phyloP scores from a whole-genome alignment of 148 eudicot genomes.

The Nepenthes gracilis region DNA sequence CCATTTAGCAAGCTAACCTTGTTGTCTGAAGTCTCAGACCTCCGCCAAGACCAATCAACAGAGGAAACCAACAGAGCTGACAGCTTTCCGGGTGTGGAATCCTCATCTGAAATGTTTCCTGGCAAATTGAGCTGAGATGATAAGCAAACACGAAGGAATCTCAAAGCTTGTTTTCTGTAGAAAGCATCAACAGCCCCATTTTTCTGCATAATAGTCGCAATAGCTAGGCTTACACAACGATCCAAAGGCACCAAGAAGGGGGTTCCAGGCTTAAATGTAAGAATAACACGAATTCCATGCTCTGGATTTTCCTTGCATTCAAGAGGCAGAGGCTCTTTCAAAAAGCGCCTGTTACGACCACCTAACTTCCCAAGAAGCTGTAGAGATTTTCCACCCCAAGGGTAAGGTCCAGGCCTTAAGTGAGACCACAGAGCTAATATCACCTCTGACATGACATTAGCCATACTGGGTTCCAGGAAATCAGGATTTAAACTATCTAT shows the following conservation, averaged over 20 bases:
- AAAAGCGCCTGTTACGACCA: conserved; percentile 92
- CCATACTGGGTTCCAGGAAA: conserved; percentile 98
- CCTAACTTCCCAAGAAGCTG: conserved; percentile 98
- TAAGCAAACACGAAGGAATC: conserved; percentile 81
- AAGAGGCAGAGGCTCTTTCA: conserved; percentile 92
- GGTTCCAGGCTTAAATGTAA: conserved; percentile 92
- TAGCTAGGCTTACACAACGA: conserved; percentile 95
- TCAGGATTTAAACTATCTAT: conserved; percentile 98
- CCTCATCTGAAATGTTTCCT: conserved; percentile 59
- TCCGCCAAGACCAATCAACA: conserved; percentile 63
- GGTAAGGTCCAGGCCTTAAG: conserved; percentile 86
- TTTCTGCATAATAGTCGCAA: conserved; percentile 82
- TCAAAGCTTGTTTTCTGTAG: conserved; percentile 83
- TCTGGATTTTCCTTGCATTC: conserved; percentile 99
- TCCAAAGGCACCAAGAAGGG: conserved; percentile 96
- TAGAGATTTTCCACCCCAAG: conserved; percentile 86
- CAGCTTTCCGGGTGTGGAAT: conserved; percentile 46
- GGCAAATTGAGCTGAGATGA: conserved; percentile 93
- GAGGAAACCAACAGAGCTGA: conserved; percentile 53
- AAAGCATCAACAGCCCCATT: conserved; percentile 66
- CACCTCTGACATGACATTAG: conserved; percentile 93
- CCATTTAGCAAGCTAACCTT: conserved; percentile 38
- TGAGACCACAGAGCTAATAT: conserved; percentile 93
- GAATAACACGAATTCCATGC: conserved; percentile 95
- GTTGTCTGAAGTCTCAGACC: conserved; percentile 63